Evolutionary conservation across 2,329 filamentous ascomycete genomes (phyloP).

Genomic region (Fusarium nanum): DNA sequence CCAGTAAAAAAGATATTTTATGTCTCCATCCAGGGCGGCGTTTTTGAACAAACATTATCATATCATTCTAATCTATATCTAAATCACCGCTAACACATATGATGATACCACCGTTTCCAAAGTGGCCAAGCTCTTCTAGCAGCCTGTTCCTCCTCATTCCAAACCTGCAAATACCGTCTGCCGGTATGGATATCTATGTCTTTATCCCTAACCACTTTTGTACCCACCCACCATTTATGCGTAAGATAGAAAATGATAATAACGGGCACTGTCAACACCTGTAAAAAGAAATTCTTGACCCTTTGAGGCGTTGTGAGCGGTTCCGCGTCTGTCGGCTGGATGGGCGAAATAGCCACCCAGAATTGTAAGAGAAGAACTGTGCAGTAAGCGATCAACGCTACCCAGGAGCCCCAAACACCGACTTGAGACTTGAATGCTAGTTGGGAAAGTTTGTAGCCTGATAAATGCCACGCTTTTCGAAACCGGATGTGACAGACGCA

Average conservation of each 20-base stretch:
- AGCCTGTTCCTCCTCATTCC: constrained; percentile 77
- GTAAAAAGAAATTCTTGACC: constrained; percentile 74
- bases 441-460: constrained; percentile 76
- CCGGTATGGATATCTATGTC: constrained; percentile 92
- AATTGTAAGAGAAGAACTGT: constrained; percentile 86
- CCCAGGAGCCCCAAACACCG: constrained; percentile 82
- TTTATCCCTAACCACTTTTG: constrained; percentile 70
- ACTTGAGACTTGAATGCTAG: constrained; percentile 84
- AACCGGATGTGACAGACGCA: constrained; percentile 91
- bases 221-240: constrained; percentile 81
- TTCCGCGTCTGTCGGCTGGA: constrained; percentile 48
- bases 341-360: constrained; percentile 84
- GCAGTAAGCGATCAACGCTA: constrained; percentile 81
- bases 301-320: constrained; percentile 53
- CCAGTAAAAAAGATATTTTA: too few species aligned
- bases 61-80: neutral
- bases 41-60: neutral
- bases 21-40: too few species aligned
- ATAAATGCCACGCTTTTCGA: constrained; percentile 76
- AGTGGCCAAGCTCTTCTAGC: constrained; percentile 76
- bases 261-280: constrained; percentile 76
- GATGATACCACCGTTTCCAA: constrained; percentile 81
- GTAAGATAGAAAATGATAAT: constrained; percentile 73
- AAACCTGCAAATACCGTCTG: constrained; percentile 82
- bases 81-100: constrained; percentile 66